These are phyloP conservation scores for Austroboletus eburneus DNA, from an alignment of 768 basidiomycete species.

Conservation along the genomic window DNA sequence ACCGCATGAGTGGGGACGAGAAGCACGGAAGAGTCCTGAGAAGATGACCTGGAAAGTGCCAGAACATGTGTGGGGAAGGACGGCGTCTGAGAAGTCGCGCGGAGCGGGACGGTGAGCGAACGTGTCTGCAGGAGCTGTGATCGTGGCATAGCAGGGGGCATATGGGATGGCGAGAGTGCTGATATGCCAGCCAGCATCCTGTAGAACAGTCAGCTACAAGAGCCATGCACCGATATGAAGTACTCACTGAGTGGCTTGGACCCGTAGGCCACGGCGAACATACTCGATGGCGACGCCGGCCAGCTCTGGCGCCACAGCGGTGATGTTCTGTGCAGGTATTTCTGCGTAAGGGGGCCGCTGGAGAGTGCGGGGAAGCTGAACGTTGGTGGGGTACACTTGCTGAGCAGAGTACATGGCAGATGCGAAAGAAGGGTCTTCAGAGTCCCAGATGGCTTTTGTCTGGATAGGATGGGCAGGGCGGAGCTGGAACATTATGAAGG, in stretches of 20 bases:
- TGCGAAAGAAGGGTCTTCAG: slow-evolving; percentile 25
- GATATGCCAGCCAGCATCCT: slow-evolving; percentile 41
- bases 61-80: slow-evolving; percentile 51
- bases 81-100: slow-evolving; percentile 19
- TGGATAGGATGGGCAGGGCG: slow-evolving; percentile 34
- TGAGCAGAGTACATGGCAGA: slow-evolving; percentile 30
- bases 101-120: slow-evolving; percentile 29
- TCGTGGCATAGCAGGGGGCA: slow-evolving; percentile 28
- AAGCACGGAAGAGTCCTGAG: slow-evolving; percentile 31
- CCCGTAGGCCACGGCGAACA: slow-evolving; percentile 48
- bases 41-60: slow-evolving; percentile 36
- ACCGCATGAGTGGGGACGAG: slow-evolving; percentile 69
- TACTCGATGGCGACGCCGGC: slow-evolving; percentile 58
- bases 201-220: slow-evolving; percentile 31
- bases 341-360: slow-evolving; percentile 56
- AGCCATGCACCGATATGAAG: slow-evolving; percentile 2
- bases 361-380: slow-evolving; percentile 73
- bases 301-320: slow-evolving; percentile 50
- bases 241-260: slow-evolving; percentile 43
- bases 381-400: slow-evolving; percentile 29
- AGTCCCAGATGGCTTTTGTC: slow-evolving; percentile 35
- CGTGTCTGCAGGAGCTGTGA: slow-evolving; percentile 31
- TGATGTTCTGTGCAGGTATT: slow-evolving; percentile 51
- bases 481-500: slow-evolving; percentile 32
- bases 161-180: slow-evolving; percentile 46